Evolutionary conservation across 345 rosid species (phyloP).

Genomic region (Aquilaria sinensis): DNA sequence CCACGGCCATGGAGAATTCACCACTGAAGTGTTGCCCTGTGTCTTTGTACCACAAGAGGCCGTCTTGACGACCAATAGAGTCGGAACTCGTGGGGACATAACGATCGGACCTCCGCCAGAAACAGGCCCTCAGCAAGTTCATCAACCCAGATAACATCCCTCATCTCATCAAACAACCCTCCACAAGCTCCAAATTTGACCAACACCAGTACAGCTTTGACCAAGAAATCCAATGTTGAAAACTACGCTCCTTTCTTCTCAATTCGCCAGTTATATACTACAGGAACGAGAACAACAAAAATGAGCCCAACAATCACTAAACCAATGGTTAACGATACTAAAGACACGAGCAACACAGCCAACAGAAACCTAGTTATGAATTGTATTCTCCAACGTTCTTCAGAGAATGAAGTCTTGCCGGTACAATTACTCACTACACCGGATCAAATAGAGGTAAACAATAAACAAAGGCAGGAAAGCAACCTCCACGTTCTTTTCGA

Average conservation of each 20-base stretch:
- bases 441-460: too few species aligned
- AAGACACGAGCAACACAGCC: constrained; percentile 3
- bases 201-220: constrained; percentile 10
- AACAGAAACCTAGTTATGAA: constrained; percentile 8
- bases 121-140: constrained; percentile 78
- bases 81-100: constrained; percentile 50
- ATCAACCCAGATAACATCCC: constrained; percentile 89
- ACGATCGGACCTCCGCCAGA: constrained; percentile 71
- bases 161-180: constrained; percentile 76
- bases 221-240: constrained; percentile 8
- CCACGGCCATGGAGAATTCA: constrained; percentile 92
- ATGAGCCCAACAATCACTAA: constrained; percentile 4
- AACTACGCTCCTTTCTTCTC: constrained; percentile 13
- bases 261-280: constrained; percentile 15
- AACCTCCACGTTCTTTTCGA: constrained; percentile 13
- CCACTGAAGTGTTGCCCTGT: constrained; percentile 67
- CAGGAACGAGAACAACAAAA: constrained; percentile 17
- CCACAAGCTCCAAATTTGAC: constrained; percentile 45
- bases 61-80: constrained; percentile 72
- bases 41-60: constrained; percentile 78
- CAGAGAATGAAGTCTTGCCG: constrained; percentile 2
- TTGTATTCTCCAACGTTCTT: constrained; percentile 11
- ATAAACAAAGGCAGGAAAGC: constrained; percentile 4
- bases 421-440: too few species aligned
- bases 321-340: neutral